Percentiles rank a stretch among this genome's conserved stretches.
These are phyloP conservation scores for Mortierella sp. DNA, from an alignment of 371 early-diverging fungal species.

Conservation along the genomic window DNA sequence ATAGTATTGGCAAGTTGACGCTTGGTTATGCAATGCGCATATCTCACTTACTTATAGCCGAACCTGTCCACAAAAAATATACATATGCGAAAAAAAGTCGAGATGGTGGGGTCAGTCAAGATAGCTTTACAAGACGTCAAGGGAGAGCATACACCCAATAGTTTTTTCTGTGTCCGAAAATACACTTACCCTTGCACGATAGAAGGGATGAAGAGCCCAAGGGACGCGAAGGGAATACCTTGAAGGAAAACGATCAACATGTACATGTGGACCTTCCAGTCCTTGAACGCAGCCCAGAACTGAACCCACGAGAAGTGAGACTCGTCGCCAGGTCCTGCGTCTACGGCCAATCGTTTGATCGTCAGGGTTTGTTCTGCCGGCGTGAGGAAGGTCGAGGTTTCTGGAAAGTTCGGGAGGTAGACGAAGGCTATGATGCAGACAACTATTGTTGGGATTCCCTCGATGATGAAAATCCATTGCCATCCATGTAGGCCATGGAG, in stretches of 20 bases:
- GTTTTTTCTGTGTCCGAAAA: not conserved
- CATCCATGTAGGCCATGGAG: conserved; percentile 68
- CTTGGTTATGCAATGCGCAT: not conserved
- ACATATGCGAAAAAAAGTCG: not conserved
- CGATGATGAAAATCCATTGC: conserved; percentile 79
- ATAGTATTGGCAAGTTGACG: not conserved
- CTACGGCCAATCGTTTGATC: conserved; percentile 61
- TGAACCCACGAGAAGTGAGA: conserved; percentile 69
- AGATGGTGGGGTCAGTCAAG: not conserved
- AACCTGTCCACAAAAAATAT: conserved; percentile 51
- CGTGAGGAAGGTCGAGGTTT: conserved; percentile 63
- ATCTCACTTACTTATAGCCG: conserved; percentile 8
- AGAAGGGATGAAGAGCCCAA: conserved; percentile 76
- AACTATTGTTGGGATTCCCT: conserved; percentile 68
- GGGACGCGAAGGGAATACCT: conserved; percentile 59
- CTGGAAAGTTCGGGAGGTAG: conserved; percentile 73
- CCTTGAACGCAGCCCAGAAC: conserved; percentile 64
- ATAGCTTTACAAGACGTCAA: not conserved
- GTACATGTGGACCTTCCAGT: conserved; percentile 65
- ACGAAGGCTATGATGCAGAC: conserved; percentile 62
- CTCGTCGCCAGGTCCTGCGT: conserved; percentile 64
- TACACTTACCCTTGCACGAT: conserved; percentile 54
- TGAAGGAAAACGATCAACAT: conserved; percentile 71
- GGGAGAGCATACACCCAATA: not conserved
- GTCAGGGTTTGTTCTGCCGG: conserved; percentile 66